phyloP scores from a whole-genome alignment of 108 stramenopile species.

The Pseudonitzschia delicatissima region DNA sequence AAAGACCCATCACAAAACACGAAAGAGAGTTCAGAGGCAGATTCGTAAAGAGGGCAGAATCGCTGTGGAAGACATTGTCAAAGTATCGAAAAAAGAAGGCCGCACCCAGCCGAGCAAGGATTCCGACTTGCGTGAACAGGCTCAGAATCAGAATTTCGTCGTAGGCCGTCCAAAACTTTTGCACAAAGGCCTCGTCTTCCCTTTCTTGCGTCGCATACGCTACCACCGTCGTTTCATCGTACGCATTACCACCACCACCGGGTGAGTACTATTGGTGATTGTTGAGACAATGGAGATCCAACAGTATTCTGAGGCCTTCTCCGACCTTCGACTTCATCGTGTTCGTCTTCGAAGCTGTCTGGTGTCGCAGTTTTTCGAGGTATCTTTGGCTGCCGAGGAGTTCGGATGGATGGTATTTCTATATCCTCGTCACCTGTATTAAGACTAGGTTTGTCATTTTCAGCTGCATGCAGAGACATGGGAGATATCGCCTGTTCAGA shows the following conservation, averaged over 20 bases:
- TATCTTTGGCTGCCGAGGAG: neutral
- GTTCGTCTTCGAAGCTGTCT: neutral
- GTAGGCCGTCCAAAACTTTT: conserved; percentile 72
- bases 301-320: neutral
- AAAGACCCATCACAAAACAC: conserved; percentile 73
- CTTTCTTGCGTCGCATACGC: conserved; percentile 23
- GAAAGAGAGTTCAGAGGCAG: conserved; percentile 73
- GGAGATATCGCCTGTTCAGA: no score
- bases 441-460: neutral
- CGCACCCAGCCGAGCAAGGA: conserved; percentile 60
- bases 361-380: neutral
- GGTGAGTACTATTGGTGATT: neutral
- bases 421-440: neutral
- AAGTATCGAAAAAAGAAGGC: conserved; percentile 66
- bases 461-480: neutral
- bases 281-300: neutral
- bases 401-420: neutral
- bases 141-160: conserved; percentile 77
- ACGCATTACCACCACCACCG: neutral
- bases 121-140: conserved; percentile 71
- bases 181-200: conserved; percentile 44
- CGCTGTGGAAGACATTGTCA: conserved; percentile 55
- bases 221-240: neutral
- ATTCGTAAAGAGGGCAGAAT: conserved; percentile 69
- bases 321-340: neutral